Base-by-base conservation (phyloP, 352 stramenopile species). In the Phytophthora ramorum region DNA sequence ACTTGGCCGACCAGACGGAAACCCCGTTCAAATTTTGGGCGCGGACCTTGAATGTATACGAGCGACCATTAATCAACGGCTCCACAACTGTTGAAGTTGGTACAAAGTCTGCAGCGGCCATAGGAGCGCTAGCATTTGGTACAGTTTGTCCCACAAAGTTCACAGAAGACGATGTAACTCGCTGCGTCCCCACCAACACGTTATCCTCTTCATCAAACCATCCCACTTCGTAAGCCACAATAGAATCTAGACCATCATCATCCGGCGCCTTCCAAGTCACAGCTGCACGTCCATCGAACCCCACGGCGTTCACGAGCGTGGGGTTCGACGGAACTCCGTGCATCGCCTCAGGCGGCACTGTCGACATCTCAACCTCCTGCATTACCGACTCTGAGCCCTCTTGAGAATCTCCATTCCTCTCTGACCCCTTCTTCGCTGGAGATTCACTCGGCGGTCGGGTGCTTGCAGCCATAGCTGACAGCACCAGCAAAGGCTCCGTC, bases 1-100 rank as follows among this genome's bases (percentile, higher is more conserved):
- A 92, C 63, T 90, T 90, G 52, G 84, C 84, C 24, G 82, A 91
- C 80, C 80, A 91, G 22, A 82, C 79, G 8, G 84, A 92, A 46
- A 73, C 81, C 17, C 84, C 84, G 20, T 91, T 83, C 8, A 75
- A 40, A 54, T 92, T 92, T 46, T 77, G 78, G 3, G 84, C 81
- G 8, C 81, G 76, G 38, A 91, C 84, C 57, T 91, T 91, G 64
- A 92, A 92, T 7, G 73, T 73, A 56, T 90, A 91, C 16, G 81
- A 88, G 19, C 73, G 71, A 12, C 84, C 84, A 46, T 92, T 92
- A 34, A 77, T 48, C 32, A 92, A 59, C 13, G 76, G 66, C 7
- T 75, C 48, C 20, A 92, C 66, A 16, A 87, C 65, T 10, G 67
- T 46, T 0, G 70, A 75, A 16, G 80, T 90, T 35, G 62, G 62